Evolutionary conservation across 2,329 filamentous ascomycete genomes (phyloP), one percentile per base, ranked within the genome.

Genomic region (Tolypocladium amazonense): DNA sequence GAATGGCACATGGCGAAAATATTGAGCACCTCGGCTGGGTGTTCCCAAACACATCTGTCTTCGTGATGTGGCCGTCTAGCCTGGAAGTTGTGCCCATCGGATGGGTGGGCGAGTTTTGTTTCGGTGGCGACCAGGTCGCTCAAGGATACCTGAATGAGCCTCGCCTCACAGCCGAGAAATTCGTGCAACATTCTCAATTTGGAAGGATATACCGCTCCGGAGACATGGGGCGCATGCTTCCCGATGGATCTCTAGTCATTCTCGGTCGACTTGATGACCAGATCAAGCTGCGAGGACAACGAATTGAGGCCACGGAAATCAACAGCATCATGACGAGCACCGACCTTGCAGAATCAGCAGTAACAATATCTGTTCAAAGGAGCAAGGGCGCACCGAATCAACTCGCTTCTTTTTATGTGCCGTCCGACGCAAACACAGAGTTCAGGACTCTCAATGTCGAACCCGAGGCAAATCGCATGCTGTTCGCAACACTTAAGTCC

Each of bases 151-250:
- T 94, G 35, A 84, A 87, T 60, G 78, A 82, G 71, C 79, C 83
- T 0, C 78, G 81, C 4, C 73, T 89, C 47, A 90, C 88, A 0
- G 71, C 76, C 0, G 73, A 79, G 15, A 90, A 87, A 65, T 90
- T 96, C 61, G 78, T 93, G 56, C 64, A 84, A 0, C 88, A 95
- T 67, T 79, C 86, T 0, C 62, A 70, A 0, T 88, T 85, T 69
- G 92, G 92, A 1, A 83, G 85, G 1, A 73, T 97, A 0, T 96
- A 96, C 68, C 83, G 89, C 15, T 92, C 88, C 39, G 92, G 92
- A 0, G 92, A 97, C 67, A 79, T 90, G 66, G 92, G 91, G 0
- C 81, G 90, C 25, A 82, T 96, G 75, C 81, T 96, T 11, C 78
- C 85, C 0, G 88, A 95, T 68, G 88, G 89, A 0, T 88, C 87